These are phyloP conservation scores for Corymbia maculata DNA, from an alignment of 345 rosid species.

Conservation along the genomic window DNA sequence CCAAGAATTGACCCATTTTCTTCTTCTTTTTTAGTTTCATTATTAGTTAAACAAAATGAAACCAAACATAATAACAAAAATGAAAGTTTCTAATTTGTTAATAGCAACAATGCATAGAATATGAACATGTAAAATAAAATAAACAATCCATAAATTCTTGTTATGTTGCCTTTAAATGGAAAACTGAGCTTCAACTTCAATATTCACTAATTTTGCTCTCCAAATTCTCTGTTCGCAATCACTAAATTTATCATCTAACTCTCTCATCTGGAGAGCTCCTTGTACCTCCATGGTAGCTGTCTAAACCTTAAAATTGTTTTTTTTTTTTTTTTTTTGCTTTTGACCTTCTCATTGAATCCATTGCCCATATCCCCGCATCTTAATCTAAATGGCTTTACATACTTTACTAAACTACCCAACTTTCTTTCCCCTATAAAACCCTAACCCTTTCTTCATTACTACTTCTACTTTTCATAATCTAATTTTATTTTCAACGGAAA, in stretches of 20 bases:
- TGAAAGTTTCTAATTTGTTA: not conserved
- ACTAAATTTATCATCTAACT: too few species aligned
- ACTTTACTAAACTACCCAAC: not conserved
- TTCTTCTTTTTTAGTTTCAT: too few species aligned
- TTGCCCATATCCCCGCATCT: not conserved
- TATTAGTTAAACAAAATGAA: not conserved
- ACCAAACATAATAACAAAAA: not conserved
- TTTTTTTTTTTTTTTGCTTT: too few species aligned
- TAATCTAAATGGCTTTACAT: not conserved
- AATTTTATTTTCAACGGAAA: not conserved
- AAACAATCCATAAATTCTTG: not conserved
- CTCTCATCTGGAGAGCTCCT: not conserved
- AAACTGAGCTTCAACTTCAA: not conserved
- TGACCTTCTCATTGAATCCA: not conserved
- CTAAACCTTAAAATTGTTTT: not conserved
- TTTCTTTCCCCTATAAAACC: not conserved
- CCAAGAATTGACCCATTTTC: accelerated
- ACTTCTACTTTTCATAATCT: not conserved
- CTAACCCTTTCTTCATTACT: not conserved
- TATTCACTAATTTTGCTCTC: not conserved
- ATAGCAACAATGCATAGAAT: not conserved
- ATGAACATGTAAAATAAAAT: not conserved
- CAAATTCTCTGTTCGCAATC: not conserved
- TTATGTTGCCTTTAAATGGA: not conserved
- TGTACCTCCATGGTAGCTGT: not conserved